Base-by-base conservation (phyloP, 106 monocot species). In the Phalaenopsis aphrodite region DNA sequence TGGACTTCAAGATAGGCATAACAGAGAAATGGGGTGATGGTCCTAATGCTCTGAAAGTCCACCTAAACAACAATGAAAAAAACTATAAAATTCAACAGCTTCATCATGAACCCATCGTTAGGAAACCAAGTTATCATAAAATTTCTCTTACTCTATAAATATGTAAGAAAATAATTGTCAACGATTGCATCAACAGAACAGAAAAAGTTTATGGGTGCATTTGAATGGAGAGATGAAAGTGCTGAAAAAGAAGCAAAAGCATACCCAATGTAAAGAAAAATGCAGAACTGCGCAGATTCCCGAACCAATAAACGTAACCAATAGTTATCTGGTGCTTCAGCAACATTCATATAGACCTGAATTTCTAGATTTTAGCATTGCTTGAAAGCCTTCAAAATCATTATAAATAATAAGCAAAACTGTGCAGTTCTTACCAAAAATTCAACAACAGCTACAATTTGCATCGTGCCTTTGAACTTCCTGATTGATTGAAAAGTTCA, bases 191-290 rank as follows among this genome's bases (percentile, higher is more conserved):
- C 41, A 41, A 41, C 9, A 3, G 71, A 16, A 71, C 16, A 71
- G 15, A 42, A 76, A 42, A 49, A 49, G 46, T 47, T 48, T 11
- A 49, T n/a, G 24, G 9, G 30, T 48, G 49, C 42, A 24, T 49
- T 24, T 49, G 30, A 76, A 9, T 11, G 8, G 9, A 49, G 11
- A 47, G 11, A 21, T 5, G 23, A 23, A 9, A 24, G 5, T 49
- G 12, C 24, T 24, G 52, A 52, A 76, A 18, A 76, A 42, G 24
- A 49, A 76, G 76, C 43, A 57, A 79, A 11, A 75, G 85, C 86
- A 55, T 95, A 99, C 98, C 98, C 92, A 73, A 99, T 91, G 83
- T 95, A 95, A 47, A 99, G 43, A 78, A 91, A 99, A 78, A 93
- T 93, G 90, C 92, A 94, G 82, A 94, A 82, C 46, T 89, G 92